Evolutionary conservation across 345 rosid species (phyloP), one percentile per base, ranked within the genome.

Genomic region (Tarenaya hassleriana): DNA sequence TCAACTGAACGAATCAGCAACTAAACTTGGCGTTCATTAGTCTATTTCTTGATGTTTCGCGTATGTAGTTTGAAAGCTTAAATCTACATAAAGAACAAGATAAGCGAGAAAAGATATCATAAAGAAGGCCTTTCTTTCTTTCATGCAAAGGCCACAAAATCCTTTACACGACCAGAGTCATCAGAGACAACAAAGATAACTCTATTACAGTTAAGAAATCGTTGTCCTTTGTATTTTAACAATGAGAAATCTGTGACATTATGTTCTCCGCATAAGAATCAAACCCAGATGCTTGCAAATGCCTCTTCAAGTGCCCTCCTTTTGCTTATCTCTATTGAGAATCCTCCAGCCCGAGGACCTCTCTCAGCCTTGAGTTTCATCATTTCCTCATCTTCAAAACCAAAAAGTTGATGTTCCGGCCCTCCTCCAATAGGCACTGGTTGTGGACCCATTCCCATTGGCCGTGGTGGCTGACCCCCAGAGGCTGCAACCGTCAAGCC

Each of bases 261-360:
- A n/a, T n/a, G n/a, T n/a, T n/a, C n/a, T n/a, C n/a, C n/a, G n/a
- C n/a, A n/a, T n/a, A 57, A 37, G 55, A 40, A 40, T 78, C 71
- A 92, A 58, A 88, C 54, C 94, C 95, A 94, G 65, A 94, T 69
- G 79, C 86, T 75, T 1, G 82, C 74, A 67, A 88, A 86, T 51
- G 95, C 99, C 75, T 94, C 99, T 74, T 88, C 97, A 10, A 88
- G 62, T 41, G 94, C 84, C 58, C 95, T 81, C 71, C 64, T 94
- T 81, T 69, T 88, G 77, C 83, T 79, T 35, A 94, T 64, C 69
- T 94, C 97, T 10, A 71, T 29, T 37, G 80, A 83, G 87, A 94
- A 94, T 13, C 99, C 97, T 51, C 84, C 99, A 1, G 98, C 98
- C 33, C 71, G 58, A 50, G 77, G 61, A 20, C 86, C 88, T 66